phyloP scores from a whole-genome alignment of 164 flowering plant species.

The Platanus orientalis region DNA sequence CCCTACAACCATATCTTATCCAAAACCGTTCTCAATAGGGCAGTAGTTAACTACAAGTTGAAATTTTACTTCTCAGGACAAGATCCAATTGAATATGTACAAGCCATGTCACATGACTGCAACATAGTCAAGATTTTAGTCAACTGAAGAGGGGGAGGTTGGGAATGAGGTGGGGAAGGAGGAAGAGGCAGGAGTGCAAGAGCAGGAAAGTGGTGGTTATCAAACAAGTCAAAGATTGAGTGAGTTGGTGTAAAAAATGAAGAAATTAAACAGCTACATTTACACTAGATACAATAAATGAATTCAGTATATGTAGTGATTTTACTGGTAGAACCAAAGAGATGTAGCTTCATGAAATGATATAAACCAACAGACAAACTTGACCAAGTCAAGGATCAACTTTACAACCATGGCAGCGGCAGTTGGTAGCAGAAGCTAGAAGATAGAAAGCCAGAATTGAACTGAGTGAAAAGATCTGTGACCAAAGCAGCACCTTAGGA shows the following conservation, averaged over 20 bases:
- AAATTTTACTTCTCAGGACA: too few species aligned
- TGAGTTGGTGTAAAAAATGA: background rate
- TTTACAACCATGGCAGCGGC: background rate
- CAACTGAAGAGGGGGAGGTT: too few species aligned
- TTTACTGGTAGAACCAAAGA: background rate
- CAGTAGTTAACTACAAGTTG: too few species aligned
- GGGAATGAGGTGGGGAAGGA: too few species aligned
- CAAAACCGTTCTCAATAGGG: too few species aligned
- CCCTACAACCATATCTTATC: too few species aligned
- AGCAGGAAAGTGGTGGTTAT: too few species aligned
- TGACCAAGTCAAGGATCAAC: background rate
- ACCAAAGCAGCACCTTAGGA: background rate
- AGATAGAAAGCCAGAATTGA: background rate
- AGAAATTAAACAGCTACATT: background rate
- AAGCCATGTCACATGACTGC: too few species aligned
- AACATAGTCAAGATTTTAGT: too few species aligned
- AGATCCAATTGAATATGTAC: too few species aligned
- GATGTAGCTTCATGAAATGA: background rate
- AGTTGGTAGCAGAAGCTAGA: conserved; percentile 1
- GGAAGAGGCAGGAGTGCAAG: too few species aligned
- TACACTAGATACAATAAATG: background rate
- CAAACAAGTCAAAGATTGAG: background rate
- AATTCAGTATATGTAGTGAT: background rate
- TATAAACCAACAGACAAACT: background rate
- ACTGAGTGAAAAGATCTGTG: background rate